Conservation (phyloP, 2,329 filamentous ascomycete species). For the Madurella fahalii region DNA sequence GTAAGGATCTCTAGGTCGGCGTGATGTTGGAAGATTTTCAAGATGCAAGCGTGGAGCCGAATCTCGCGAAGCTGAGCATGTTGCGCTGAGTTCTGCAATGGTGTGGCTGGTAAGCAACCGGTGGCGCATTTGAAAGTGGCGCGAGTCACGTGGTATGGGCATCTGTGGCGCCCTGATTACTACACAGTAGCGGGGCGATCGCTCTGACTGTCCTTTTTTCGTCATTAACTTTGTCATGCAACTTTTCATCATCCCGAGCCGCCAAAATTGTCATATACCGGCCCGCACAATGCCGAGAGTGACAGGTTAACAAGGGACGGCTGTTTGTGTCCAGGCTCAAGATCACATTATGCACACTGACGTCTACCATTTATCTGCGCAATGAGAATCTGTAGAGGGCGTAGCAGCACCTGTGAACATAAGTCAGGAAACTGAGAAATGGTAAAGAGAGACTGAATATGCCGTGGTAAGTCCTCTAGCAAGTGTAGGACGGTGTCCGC, state of each 20-base stretch:
- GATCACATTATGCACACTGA: constrained; percentile 4
- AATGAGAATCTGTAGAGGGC: not conserved
- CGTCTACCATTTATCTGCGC: not conserved
- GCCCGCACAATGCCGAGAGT: no score
- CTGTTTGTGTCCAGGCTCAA: not conserved
- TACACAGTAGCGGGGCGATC: no score
- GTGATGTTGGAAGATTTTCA: constrained; percentile 15
- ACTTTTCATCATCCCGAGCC: no score
- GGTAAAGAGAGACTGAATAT: no score
- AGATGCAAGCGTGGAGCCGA: constrained; percentile 3
- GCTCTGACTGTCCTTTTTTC: no score
- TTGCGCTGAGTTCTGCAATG: not conserved
- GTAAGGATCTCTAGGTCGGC: not conserved
- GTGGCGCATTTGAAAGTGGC: not conserved
- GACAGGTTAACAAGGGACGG: not conserved
- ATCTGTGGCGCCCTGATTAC: no score
- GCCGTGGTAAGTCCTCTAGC: no score
- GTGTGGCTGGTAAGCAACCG: not conserved
- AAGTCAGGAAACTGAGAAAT: no score
- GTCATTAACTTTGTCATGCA: no score
- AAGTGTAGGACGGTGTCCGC: no score
- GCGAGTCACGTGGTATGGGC: no score
- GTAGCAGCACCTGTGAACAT: not conserved
- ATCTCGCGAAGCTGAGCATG: constrained; percentile 5
- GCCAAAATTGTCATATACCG: not conserved